Base-by-base conservation (phyloP, 2,329 filamentous ascomycete genomes). In the Aspergillus fischeri region DNA sequence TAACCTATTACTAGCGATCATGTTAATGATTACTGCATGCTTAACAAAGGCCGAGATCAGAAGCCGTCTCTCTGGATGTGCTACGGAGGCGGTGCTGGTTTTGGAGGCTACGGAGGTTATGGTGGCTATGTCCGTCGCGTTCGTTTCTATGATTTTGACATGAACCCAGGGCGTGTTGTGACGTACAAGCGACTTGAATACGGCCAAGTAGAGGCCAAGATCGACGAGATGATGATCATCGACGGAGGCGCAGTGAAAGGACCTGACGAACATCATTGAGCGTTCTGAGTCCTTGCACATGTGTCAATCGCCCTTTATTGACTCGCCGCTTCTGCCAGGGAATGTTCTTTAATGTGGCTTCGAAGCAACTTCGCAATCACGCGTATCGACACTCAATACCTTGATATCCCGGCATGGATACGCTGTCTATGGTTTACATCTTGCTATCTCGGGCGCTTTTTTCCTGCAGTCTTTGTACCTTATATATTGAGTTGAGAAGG, bases 51-150 rank as follows among this genome's bases (percentile, higher is more conserved):
- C 44, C 73, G 79, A 29, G 77, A 77, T 24, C 75, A 80, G n/a
- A 81, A 81, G 51, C 87, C 89, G 0, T 83, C 88, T 29, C 78
- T 97, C 2, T 99, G 94, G 94, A 96, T 99, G 92, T 99, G 94
- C 79, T 97, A 97, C 74, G 93, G 87, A 8, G 94, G 94, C 32
- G 94, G 90, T 27, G 85, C 87, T 28, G 94, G 94, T 1, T 96
- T 99, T 67, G 94, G 94, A 55, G 94, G 94, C 0, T 99, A 99
- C 71, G 94, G 89, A 21, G 92, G 93, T 5, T 97, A 97, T 71
- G 87, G 87, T 45, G 89, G 88, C 3, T 97, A 89, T 71, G 83
- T 92, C 67, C 88, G 94, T 27, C 86, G 92, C 29, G 82, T 97
- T 53, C 84, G 94, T 50, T 83, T 99, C 47, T 99, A 94, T 70